Conservation (phyloP, 768 basidiomycete genomes). For the Cyclocybe cylindracea region DNA sequence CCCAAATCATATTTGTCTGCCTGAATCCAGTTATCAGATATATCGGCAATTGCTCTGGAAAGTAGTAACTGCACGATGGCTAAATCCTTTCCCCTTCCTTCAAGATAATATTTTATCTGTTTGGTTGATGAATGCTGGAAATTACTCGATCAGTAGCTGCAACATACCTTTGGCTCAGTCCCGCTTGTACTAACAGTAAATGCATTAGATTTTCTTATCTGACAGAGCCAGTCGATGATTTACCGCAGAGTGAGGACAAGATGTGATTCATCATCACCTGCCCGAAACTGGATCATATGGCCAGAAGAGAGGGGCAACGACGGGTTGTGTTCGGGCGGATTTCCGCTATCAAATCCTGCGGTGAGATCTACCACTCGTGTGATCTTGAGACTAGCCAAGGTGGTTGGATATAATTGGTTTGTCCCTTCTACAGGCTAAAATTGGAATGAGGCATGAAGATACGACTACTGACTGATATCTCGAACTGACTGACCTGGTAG, state of each 20-base stretch:
- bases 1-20: slow-evolving; percentile 41
- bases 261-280: slow-evolving; percentile 40
- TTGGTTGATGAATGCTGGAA: background rate
- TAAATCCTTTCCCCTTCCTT: slow-evolving; percentile 65
- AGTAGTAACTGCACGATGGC: slow-evolving; percentile 50
- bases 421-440: slow-evolving; percentile 6
- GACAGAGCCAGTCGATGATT: slow-evolving; percentile 7
- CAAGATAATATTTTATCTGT: slow-evolving; percentile 89
- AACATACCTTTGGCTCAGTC: slow-evolving; percentile 81
- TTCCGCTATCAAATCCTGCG: slow-evolving; percentile 72
- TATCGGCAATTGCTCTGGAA: slow-evolving; percentile 55
- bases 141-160: background rate
- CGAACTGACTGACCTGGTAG: slow-evolving; percentile 41
- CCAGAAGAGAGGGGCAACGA: slow-evolving; percentile 71
- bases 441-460: background rate
- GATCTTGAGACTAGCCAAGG: slow-evolving; percentile 62
- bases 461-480: background rate
- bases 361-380: slow-evolving; percentile 76
- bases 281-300: slow-evolving; percentile 85
- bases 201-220: background rate
- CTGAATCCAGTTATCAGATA: slow-evolving; percentile 71
- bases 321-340: slow-evolving; percentile 65
- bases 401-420: slow-evolving; percentile 52
- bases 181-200: slow-evolving; percentile 68
- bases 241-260: slow-evolving; percentile 75